Evolutionary conservation across 2,329 filamentous ascomycete species (phyloP).

Genomic region (Colletotrichum sp.): DNA sequence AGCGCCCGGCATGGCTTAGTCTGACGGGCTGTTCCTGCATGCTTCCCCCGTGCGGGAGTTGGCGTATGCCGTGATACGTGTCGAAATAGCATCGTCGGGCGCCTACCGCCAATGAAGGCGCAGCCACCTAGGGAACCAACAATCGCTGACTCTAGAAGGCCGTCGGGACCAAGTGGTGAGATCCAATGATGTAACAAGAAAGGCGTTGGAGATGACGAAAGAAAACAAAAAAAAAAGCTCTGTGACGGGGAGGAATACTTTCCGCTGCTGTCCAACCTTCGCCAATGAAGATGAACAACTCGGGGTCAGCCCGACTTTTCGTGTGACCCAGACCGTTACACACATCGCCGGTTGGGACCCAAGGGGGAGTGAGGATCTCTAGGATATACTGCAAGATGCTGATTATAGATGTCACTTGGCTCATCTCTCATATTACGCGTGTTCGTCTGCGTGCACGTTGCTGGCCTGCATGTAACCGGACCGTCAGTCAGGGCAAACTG

Average conservation of each 20-base stretch:
- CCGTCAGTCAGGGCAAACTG: neutral
- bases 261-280: neutral
- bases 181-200: neutral
- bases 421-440: neutral
- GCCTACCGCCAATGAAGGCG: neutral
- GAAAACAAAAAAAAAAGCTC: neutral
- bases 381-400: slow-evolving; percentile 2
- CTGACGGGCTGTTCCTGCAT: neutral
- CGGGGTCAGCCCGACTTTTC: neutral
- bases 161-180: neutral
- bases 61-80: neutral
- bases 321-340: neutral
- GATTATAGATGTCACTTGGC: neutral
- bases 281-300: neutral
- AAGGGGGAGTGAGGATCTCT: slow-evolving; percentile 3
- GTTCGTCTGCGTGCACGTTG: neutral
- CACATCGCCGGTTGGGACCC: neutral
- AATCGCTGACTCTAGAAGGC: neutral
- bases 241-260: neutral
- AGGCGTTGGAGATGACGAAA: neutral
- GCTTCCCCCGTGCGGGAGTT: neutral
- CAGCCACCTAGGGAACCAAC: neutral
- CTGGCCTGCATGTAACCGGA: neutral
- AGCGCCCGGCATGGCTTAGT: neutral
- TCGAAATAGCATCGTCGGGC: neutral